phyloP scores from a whole-genome alignment of 1,284 basidiomycete species.

The Agroathelia rolfsii region DNA sequence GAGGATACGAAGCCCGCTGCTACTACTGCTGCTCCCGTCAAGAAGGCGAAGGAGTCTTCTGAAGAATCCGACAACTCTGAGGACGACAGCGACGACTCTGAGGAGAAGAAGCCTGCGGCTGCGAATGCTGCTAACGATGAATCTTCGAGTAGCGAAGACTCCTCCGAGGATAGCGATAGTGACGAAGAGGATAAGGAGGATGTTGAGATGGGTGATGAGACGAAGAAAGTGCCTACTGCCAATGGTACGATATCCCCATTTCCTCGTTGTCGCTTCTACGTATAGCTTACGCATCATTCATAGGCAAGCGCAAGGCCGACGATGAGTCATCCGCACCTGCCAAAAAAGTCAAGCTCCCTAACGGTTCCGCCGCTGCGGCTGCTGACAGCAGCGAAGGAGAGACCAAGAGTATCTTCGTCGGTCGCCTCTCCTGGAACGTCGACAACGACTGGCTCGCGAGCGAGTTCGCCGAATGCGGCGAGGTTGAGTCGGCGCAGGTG shows the following conservation, averaged over 20 bases:
- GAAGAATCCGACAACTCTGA: constrained; percentile 23
- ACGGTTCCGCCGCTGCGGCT: constrained; percentile 37
- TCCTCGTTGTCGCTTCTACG: constrained; percentile 8
- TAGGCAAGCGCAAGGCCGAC: constrained; percentile 83
- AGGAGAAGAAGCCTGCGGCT: constrained; percentile 23
- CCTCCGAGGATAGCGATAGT: constrained; percentile 21
- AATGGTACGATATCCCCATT: constrained; percentile 27
- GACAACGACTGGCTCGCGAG: constrained; percentile 93
- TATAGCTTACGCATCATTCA: constrained; percentile 4
- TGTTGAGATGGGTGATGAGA: constrained; percentile 50
- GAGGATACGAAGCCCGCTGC: constrained; percentile 14
- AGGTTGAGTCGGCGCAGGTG: constrained; percentile 81
- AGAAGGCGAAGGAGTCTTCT: constrained; percentile 18
- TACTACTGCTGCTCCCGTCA: constrained; percentile 18
- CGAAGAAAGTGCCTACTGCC: constrained; percentile 28
- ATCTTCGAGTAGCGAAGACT: constrained; percentile 23
- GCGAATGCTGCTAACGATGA: constrained; percentile 22
- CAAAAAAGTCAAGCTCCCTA: constrained; percentile 78
- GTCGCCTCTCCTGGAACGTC: constrained; percentile 92
- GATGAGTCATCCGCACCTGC: constrained; percentile 46
- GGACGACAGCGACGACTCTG: constrained; percentile 21
- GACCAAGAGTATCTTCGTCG: constrained; percentile 82
- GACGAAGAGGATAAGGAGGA: constrained; percentile 35
- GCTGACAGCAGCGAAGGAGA: constrained; percentile 38
- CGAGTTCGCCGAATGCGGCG: constrained; percentile 86